These are phyloP conservation scores for Macaranga tanarius DNA, from an alignment of 441 rosid species.

Conservation along the genomic window DNA sequence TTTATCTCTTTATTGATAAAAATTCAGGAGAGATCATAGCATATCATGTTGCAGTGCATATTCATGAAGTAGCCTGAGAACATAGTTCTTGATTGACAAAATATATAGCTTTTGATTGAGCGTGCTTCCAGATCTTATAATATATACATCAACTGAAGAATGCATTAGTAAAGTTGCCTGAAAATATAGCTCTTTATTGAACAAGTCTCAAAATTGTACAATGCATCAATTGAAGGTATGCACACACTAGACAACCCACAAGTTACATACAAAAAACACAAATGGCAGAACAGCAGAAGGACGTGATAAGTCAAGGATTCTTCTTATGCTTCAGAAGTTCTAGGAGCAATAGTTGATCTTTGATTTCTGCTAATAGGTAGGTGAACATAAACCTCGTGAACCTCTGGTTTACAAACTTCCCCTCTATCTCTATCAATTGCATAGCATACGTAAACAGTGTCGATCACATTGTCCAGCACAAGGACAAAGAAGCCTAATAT, in stretches of 20 bases:
- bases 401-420: slow-evolving; percentile 78
- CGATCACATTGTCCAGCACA: slow-evolving; percentile 76
- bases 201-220: slow-evolving; percentile 37
- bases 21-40: too few relatives aligned
- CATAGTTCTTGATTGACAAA: too few relatives aligned
- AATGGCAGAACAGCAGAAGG: slow-evolving; percentile 14
- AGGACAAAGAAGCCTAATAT: slow-evolving; percentile 69
- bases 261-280: slow-evolving; percentile 11
- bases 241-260: neutral
- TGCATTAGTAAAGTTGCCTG: neutral
- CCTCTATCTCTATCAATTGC: slow-evolving; percentile 78
- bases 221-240: neutral
- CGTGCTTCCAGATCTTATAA: neutral
- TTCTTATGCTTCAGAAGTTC: slow-evolving; percentile 36
- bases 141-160: too few relatives aligned
- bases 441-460: slow-evolving; percentile 71
- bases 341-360: slow-evolving; percentile 39
- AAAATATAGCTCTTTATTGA: slow-evolving; percentile 31
- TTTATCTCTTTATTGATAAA: too few relatives aligned
- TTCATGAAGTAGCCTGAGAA: too few relatives aligned
- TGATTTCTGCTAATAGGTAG: slow-evolving; percentile 66
- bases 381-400: slow-evolving; percentile 76
- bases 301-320: slow-evolving; percentile 5
- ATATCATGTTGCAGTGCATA: too few relatives aligned
- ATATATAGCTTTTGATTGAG: neutral